Percentiles rank a stretch among this genome's conserved stretches.
Evolutionary conservation across 176 grass and related monocot genomes (phyloP).

Genomic region (Miscanthus lutarioriparius): DNA sequence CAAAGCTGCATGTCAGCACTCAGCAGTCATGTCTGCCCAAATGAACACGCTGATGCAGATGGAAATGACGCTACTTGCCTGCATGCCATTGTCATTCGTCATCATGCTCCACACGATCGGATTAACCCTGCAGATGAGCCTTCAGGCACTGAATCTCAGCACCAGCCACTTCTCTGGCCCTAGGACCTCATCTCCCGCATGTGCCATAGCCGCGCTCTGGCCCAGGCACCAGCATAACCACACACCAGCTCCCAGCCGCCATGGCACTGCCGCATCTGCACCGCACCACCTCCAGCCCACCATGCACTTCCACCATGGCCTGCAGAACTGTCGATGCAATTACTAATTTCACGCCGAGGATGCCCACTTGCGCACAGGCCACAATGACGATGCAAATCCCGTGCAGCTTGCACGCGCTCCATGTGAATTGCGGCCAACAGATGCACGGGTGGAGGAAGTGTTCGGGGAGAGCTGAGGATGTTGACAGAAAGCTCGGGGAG

Average conservation of each 20-base stretch:
- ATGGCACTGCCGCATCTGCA: neutral
- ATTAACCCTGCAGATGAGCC: neutral
- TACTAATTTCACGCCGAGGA: neutral
- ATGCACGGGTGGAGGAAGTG: constrained; percentile 91
- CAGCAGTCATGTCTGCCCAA: neutral
- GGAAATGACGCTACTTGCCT: neutral
- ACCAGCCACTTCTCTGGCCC: neutral
- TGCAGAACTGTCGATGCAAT: neutral
- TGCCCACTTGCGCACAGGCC: neutral
- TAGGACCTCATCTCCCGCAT: neutral
- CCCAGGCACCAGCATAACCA: neutral
- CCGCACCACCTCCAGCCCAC: neutral
- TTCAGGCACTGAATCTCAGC: neutral
- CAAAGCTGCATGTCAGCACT: neutral
- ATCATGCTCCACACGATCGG: neutral
- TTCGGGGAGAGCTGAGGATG: constrained; percentile 65
- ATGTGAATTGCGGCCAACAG: neutral
- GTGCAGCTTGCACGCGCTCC: neutral
- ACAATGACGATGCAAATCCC: neutral
- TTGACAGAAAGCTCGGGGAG: constrained; percentile 81
- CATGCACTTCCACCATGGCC: neutral
- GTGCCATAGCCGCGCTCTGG: neutral
- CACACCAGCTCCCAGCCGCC: neutral
- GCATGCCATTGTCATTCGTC: neutral
- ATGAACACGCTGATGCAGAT: neutral